Evolutionary conservation across 2,329 filamentous ascomycete genomes (phyloP).

Genomic region (Huntiella abstrusa): DNA sequence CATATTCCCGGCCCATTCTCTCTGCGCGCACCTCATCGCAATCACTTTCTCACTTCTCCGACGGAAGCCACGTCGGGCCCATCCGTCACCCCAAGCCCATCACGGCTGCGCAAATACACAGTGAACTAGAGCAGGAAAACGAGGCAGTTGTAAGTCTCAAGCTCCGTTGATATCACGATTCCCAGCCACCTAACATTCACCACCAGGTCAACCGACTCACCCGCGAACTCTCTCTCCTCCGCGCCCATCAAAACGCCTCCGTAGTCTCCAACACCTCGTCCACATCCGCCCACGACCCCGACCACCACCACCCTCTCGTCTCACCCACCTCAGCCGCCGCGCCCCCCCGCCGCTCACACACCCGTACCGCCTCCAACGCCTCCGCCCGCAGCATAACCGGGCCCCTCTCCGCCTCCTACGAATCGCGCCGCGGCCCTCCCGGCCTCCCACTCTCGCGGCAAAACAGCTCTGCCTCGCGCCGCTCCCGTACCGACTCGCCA

Average conservation of each 20-base stretch:
- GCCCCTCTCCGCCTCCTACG: conserved; percentile 20
- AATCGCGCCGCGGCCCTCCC: conserved; percentile 21
- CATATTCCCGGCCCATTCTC: conserved; percentile 1
- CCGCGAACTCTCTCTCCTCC: conserved; percentile 70
- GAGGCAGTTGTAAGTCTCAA: conserved; percentile 57
- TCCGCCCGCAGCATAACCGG: conserved; percentile 33
- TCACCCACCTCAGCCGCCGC: conserved; percentile 20
- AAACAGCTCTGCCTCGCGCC: conserved; percentile 34
- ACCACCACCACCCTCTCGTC: conserved; percentile 35
- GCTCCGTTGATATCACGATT: not conserved
- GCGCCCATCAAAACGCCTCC: conserved; percentile 47
- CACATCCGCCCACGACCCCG: conserved; percentile 32
- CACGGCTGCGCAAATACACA: conserved; percentile 74
- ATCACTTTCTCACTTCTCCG: conserved; percentile 12
- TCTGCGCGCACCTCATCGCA: conserved; percentile 8
- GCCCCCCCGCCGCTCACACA: conserved; percentile 30
- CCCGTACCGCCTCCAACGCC: conserved; percentile 39
- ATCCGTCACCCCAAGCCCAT: conserved; percentile 72
- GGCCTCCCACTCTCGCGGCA: conserved; percentile 31
- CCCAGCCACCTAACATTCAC: not conserved
- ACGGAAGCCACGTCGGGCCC: conserved; percentile 25
- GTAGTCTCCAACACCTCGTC: conserved; percentile 48
- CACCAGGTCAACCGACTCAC: conserved; percentile 74
- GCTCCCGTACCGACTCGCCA: conserved; percentile 32
- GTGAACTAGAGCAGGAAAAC: conserved; percentile 84